Evolutionary conservation across 139 green algal genomes (phyloP), one percentile per base, ranked within the genome.

Genomic region (Coelastrella sp.): DNA sequence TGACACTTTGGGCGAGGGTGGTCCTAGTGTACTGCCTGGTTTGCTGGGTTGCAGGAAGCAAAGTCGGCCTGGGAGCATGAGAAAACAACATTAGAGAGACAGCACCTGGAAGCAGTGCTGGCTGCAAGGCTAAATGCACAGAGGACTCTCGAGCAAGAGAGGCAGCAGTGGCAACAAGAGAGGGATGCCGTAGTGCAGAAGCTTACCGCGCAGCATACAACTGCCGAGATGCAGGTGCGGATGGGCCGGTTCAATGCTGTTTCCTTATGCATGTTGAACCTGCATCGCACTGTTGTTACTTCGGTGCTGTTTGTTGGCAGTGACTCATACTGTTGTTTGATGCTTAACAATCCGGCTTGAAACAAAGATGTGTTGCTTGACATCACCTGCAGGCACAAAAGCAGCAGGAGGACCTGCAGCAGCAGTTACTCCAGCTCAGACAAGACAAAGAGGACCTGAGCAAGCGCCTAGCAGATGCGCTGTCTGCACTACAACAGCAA

Each of bases 151-250:
- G 71, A 83, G 20, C 19, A 81, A 57, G 68, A 81, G 73, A 47
- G 20, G 17, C 85, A 74, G 71, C 54, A 81, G n/a, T 89, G 85
- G 85, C 71, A 81, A 47, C 17, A 23, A 17, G 85, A 89, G 14
- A 74, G 85, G 0, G 85, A 81, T 66, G 64, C 23, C 19, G 60
- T 78, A 17, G 65, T 87, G 64, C 82, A 87, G 73, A 81, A 58
- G 85, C 71, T 89, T 16, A 11, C 23, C 59, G 73, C 23, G 19
- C 85, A 89, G 56, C 85, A 89, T n/a, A 65, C 66, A 56, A 13
- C 85, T 58, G 66, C 85, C 5, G 58, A 83, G 71, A 32, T 89
- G 85, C 71, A 89, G 73, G 85, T 71, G 61, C 61, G 11, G 10
- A 71, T 13, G 3, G 11, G 61, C 61, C 61, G 11, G 61, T 71